A percentile compares a stretch with the other conserved stretches of the same genome.
These are phyloP conservation scores for Tulasnella sp. DNA, from an alignment of 768 basidiomycete genomes.

Conservation along the genomic window DNA sequence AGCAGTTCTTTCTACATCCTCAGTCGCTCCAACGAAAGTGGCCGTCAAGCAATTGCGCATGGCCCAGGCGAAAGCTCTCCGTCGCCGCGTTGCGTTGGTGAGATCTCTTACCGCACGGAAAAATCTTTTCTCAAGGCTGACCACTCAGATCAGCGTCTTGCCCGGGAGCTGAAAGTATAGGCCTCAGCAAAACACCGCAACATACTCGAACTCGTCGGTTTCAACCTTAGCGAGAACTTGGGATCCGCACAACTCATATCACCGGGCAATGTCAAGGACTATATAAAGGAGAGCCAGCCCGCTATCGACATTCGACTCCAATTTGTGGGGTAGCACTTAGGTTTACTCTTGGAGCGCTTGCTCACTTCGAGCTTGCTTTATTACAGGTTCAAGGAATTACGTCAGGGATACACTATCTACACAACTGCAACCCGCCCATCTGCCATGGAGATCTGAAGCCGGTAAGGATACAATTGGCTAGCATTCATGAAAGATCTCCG, in stretches of 20 bases:
- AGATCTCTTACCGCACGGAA: neutral
- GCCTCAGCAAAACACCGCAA: neutral
- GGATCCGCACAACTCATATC: neutral
- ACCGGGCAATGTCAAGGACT: neutral
- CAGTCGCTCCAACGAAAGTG: neutral
- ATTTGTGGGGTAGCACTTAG: neutral
- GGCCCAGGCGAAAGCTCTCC: neutral
- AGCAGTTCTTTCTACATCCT: neutral
- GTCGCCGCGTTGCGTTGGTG: conserved; percentile 1
- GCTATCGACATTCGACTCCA: neutral
- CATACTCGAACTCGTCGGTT: neutral
- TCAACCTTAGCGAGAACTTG: neutral
- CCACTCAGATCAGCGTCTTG: neutral
- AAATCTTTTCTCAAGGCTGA: neutral
- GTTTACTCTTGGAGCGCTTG: neutral
- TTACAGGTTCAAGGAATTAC: neutral
- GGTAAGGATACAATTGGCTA: neutral
- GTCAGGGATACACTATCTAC: neutral
- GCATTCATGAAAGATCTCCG: neutral
- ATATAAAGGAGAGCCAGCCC: neutral
- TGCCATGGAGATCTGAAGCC: neutral
- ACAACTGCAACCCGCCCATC: neutral
- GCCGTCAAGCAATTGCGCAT: neutral
- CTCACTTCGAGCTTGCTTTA: neutral
- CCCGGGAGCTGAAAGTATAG: neutral